Evolutionary conservation across 768 basidiomycete species (phyloP).

Genomic region (Leccinum uliginosum): DNA sequence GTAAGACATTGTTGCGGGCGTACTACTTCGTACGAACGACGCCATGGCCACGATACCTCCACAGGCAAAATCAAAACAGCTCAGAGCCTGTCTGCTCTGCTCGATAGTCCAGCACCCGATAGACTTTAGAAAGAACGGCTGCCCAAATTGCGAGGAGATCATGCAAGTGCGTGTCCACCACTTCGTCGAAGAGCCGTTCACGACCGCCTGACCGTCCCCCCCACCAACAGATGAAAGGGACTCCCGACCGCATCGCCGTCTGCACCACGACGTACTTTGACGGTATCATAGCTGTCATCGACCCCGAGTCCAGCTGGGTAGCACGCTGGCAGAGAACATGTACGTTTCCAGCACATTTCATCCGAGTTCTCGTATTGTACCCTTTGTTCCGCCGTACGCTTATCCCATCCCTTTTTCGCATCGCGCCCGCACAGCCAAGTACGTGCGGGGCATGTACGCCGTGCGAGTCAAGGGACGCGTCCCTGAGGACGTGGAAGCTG

Average conservation of each 20-base stretch:
- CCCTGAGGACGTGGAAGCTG: conserved; percentile 80
- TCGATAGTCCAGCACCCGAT: conserved; percentile 80
- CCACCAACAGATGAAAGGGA: conserved; percentile 73
- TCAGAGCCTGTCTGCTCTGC: conserved; percentile 91
- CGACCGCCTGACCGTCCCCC: neutral
- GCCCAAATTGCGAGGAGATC: conserved; percentile 96
- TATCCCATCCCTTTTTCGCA: neutral
- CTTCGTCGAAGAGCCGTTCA: neutral
- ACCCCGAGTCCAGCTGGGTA: conserved; percentile 90
- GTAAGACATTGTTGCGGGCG: neutral
- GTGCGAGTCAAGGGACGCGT: conserved; percentile 82
- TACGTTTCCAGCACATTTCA: conserved; percentile 37
- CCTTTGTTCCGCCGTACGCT: conserved; percentile 1
- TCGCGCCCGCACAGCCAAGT: conserved; percentile 60
- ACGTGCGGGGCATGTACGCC: conserved; percentile 89
- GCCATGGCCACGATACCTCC: conserved; percentile 47
- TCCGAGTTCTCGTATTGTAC: neutral
- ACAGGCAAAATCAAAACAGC: conserved; percentile 62
- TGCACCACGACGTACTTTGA: conserved; percentile 95
- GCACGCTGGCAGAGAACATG: conserved; percentile 94
- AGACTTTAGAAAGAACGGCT: conserved; percentile 84
- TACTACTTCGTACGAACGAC: conserved; percentile 1
- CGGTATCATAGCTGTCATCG: conserved; percentile 82
- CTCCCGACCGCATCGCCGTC: conserved; percentile 70
- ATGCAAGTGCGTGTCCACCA: conserved; percentile 61